phyloP scores from a whole-genome alignment of 2,329 filamentous ascomycete genomes.

The Colletotrichum filicis region DNA sequence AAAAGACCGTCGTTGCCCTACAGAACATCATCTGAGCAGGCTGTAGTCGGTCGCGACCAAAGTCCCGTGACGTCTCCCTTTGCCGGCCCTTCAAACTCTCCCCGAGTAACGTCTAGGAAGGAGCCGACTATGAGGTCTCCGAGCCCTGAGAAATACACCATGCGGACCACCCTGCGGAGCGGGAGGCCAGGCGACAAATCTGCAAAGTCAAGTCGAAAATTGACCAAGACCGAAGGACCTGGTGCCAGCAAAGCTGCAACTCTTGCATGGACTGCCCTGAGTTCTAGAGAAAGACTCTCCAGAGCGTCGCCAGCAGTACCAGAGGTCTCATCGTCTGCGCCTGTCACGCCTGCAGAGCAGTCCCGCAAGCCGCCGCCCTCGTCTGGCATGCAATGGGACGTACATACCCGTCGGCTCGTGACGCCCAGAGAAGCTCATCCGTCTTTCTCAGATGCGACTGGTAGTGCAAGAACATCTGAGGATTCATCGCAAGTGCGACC shows the following conservation, averaged over 20 bases:
- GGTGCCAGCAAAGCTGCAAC: constrained; percentile 73
- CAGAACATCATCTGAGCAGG: constrained; percentile 63
- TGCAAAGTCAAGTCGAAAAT: constrained; percentile 51
- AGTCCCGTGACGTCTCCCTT: constrained; percentile 37
- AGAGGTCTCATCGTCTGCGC: constrained; percentile 36
- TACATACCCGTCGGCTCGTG: constrained; percentile 63
- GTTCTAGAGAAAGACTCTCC: constrained; percentile 49
- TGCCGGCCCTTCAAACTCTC: constrained; percentile 41
- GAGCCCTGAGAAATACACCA: constrained; percentile 70
- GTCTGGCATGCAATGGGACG: constrained; percentile 62
- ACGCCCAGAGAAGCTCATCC: constrained; percentile 48
- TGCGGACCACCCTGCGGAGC: constrained; percentile 70
- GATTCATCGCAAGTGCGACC: constrained; percentile 52
- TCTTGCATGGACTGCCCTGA: constrained; percentile 67
- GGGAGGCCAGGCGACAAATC: constrained; percentile 56
- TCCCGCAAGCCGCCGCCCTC: constrained; percentile 42
- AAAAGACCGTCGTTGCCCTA: constrained; percentile 67
- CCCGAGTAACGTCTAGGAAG: constrained; percentile 45
- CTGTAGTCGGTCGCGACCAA: constrained; percentile 48
- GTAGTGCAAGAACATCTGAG: constrained; percentile 49
- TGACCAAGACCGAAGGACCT: constrained; percentile 56
- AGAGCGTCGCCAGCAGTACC: constrained; percentile 41
- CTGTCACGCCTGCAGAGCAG: constrained; percentile 46
- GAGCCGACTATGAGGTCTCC: constrained; percentile 58
- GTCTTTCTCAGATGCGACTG: constrained; percentile 41